Evolutionary conservation across 1,284 basidiomycete species (phyloP).

Genomic region (Paramarasmius palmivorus): DNA sequence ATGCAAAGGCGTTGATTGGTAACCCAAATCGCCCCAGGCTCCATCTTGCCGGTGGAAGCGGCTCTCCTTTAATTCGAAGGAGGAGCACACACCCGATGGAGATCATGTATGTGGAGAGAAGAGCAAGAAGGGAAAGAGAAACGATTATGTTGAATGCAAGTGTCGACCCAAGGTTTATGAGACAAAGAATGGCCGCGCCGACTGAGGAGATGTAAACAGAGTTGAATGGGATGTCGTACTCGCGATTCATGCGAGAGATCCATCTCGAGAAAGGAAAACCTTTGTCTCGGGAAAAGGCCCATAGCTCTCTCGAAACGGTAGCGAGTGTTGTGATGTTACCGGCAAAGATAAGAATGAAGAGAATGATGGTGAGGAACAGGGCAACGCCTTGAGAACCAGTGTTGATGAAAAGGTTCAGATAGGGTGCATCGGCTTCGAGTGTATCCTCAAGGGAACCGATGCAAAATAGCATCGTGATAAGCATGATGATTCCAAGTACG

Average conservation of each 20-base stretch:
- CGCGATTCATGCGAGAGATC: background rate
- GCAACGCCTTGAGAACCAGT: background rate
- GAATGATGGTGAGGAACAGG: background rate
- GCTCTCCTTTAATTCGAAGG: background rate
- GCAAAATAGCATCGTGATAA: slow-evolving; percentile 1
- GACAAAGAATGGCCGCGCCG: background rate
- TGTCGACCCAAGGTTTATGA: background rate
- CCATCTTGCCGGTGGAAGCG: background rate
- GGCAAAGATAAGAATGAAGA: background rate
- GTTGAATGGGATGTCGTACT: background rate
- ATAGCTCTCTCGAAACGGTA: background rate
- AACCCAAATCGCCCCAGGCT: background rate
- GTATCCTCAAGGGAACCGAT: background rate
- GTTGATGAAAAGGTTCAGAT: background rate
- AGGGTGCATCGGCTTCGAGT: background rate
- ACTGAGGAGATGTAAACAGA: background rate
- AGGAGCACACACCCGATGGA: background rate
- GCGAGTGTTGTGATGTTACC: slow-evolving; percentile 1
- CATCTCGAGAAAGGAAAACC: background rate
- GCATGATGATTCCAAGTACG: background rate
- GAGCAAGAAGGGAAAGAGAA: background rate
- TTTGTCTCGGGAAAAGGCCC: background rate
- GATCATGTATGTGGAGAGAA: slow-evolving; percentile 1
- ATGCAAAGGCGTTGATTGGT: background rate
- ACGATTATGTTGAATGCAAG: slow-evolving; percentile 3